A percentile compares a stretch with the other conserved stretches of the same genome.
phyloP scores from a whole-genome alignment of 139 green algal genomes.

The Picochlorum costavermella region DNA sequence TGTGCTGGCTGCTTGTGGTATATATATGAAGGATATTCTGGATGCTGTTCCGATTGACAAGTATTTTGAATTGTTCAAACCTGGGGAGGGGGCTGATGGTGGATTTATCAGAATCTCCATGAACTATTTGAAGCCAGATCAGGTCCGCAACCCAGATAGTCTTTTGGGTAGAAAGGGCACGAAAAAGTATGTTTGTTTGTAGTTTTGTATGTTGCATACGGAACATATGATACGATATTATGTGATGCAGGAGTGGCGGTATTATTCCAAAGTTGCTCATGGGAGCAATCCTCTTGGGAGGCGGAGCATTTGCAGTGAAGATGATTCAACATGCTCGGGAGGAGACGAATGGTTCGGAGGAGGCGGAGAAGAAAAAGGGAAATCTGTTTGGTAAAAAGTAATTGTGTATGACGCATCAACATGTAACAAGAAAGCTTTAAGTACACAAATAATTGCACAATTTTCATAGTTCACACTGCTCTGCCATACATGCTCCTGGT shows the following conservation, averaged over 20 bases:
- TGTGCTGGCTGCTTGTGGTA: conserved; percentile 79
- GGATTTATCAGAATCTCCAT: conserved; percentile 78
- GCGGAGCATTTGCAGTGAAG: conserved; percentile 4
- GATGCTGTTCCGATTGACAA: conserved; percentile 88
- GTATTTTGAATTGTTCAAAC: conserved; percentile 93
- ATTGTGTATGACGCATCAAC: neutral
- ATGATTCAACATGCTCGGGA: neutral
- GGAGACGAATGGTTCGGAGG: neutral
- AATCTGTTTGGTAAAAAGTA: neutral
- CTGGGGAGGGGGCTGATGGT: conserved; percentile 54
- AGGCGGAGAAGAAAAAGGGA: conserved; percentile 7
- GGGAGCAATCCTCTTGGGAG: neutral
- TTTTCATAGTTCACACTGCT: no score
- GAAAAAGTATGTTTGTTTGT: neutral
- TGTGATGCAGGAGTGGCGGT: neutral
- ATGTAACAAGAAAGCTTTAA: no score
- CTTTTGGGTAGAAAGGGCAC: neutral
- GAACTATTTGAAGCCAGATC: conserved; percentile 39
- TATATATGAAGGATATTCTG: conserved; percentile 83
- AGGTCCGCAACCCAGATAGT: conserved; percentile 12
- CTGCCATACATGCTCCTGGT: no score
- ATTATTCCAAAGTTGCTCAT: conserved; percentile 10
- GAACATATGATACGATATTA: neutral
- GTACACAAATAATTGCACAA: no score
- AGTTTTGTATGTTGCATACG: neutral